phyloP scores from a whole-genome alignment of 2,329 filamentous ascomycete genomes.

The Pyricularia sp. region DNA sequence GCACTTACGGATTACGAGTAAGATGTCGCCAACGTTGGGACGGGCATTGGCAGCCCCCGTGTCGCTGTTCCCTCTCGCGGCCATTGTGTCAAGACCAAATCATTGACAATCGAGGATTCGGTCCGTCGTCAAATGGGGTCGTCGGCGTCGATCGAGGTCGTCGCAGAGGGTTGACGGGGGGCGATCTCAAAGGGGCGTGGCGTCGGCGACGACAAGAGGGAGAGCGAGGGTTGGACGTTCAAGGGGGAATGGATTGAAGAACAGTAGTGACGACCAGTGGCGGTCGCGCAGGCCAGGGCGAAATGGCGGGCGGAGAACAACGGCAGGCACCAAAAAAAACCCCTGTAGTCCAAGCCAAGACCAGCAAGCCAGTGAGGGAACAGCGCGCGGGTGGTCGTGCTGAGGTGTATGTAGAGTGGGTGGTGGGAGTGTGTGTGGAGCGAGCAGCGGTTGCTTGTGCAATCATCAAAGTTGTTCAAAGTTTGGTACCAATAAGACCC shows the following conservation, averaged over 20 bases:
- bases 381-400: neutral
- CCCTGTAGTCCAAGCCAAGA: neutral
- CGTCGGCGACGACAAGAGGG: neutral
- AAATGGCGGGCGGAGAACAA: neutral
- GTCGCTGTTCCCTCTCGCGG: slow-evolving; percentile 18
- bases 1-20: slow-evolving; percentile 59
- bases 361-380: neutral
- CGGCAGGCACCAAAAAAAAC: neutral
- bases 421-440: neutral
- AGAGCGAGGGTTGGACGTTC: neutral
- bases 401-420: neutral
- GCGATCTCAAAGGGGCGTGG: neutral
- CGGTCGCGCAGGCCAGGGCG: neutral
- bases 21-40: slow-evolving; percentile 52
- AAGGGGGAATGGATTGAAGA: neutral
- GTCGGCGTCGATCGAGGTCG: slow-evolving; percentile 1
- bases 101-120: neutral
- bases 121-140: slow-evolving; percentile 1
- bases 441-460: neutral
- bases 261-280: neutral
- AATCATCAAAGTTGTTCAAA: neutral
- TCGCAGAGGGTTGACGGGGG: neutral
- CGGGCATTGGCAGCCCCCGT: slow-evolving; percentile 17
- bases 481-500: neutral
- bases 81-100: slow-evolving; percentile 9